Evolutionary conservation across 139 green algal genomes (phyloP), one percentile per base, ranked within the genome.

Genomic region (Tetradesmus lagerheimii): DNA sequence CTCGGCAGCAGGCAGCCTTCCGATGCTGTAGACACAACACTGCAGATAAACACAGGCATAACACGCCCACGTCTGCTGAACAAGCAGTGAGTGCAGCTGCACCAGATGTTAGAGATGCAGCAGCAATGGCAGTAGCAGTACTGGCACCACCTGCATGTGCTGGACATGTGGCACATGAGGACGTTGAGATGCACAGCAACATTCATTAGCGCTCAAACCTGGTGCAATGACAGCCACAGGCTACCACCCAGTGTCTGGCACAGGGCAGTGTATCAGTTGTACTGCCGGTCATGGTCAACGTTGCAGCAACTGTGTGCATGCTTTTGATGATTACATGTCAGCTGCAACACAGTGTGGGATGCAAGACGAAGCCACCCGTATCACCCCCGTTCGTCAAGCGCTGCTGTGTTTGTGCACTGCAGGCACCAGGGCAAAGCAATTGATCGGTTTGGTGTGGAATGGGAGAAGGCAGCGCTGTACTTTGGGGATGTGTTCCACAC

Each of bases 401-500:
- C 57, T 71, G 57, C 57, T 71, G 47, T 62, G 47, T 18, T n/a
- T 31, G 57, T 9, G 1, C 57, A 71, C 23, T 85, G 27, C 79
- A 85, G 79, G 79, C 82, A 77, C 35, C 82, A 87, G 20, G 53
- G 82, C n/a, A 76, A 76, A 31, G 53, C 38, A 20, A 82, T 89
- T n/a, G 66, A 83, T 4, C 75, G 85, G 9, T 81, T 89, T 31
- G 64, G 75, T 12, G 45, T 80, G 4, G 25, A 25, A 37, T 67
- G 64, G 62, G 43, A 82, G 31, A 74, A 71, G 27, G n/a, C 39
- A 53, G 35, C 47, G 18, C 25, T 89, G 23, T 82, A 89, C 39
- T 82, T 53, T 35, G 85, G 67, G 12, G 85, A 89, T 37, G 29
- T 82, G 1, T 89, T 89, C 18, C 66, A 81, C 67, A 89, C 85